These are phyloP conservation scores for Ophiostoma australiae DNA, from an alignment of 2,329 filamentous ascomycete genomes.

Conservation along the genomic window DNA sequence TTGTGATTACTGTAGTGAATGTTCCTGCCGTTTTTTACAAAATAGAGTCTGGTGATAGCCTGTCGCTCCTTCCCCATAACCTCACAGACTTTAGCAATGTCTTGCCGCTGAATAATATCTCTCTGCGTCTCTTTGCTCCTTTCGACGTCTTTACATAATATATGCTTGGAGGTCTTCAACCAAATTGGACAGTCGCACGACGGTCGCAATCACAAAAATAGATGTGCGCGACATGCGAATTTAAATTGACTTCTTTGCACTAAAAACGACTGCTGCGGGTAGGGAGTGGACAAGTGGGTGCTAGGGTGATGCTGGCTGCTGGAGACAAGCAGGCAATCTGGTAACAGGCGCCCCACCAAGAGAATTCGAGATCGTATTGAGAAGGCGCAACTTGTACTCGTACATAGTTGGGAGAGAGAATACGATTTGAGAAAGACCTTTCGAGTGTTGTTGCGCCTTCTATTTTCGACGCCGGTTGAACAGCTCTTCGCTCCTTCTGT, in stretches of 20 bases:
- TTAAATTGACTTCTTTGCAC: neutral
- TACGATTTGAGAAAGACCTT: too few relatives aligned
- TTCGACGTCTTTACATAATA: neutral
- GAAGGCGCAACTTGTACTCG: neutral
- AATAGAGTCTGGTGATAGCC: too few relatives aligned
- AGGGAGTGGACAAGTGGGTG: neutral
- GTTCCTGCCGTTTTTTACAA: too few relatives aligned
- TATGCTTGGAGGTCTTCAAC: too few relatives aligned
- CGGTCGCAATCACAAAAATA: slow-evolving; percentile 8
- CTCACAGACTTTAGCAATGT: neutral
- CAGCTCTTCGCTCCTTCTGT: too few relatives aligned
- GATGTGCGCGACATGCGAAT: slow-evolving; percentile 10
- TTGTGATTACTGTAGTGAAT: too few relatives aligned
- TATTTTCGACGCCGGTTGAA: too few relatives aligned
- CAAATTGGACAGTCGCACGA: neutral
- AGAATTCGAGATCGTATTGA: neutral
- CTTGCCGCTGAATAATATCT: neutral
- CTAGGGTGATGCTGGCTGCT: neutral
- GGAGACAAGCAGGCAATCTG: neutral
- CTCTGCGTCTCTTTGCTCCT: neutral
- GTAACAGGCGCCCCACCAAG: neutral
- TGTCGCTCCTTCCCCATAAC: neutral
- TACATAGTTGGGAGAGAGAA: too few relatives aligned
- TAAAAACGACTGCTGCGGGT: neutral
- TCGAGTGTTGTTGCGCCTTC: too few relatives aligned